Percentiles rank a stretch among this genome's conserved stretches.
Conservation (phyloP, 2,329 filamentous ascomycete species). For the Aureobasidium sp. region DNA sequence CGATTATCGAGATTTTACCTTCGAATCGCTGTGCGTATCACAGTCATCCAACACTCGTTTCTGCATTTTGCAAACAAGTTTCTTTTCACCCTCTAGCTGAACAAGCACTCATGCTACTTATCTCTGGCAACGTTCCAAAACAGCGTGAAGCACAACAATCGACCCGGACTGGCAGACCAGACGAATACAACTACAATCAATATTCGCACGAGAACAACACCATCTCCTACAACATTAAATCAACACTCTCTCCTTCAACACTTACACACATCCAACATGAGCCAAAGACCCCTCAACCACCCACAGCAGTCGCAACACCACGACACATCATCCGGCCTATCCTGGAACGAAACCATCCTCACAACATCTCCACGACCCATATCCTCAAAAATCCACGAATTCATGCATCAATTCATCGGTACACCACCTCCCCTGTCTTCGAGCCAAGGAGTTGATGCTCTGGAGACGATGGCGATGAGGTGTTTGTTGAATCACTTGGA, state of each 20-base stretch:
- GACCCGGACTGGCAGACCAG: neutral
- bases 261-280: neutral
- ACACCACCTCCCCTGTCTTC: neutral
- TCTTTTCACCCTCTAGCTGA: neutral
- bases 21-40: neutral
- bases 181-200: neutral
- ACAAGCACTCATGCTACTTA: neutral
- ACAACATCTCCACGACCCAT: neutral
- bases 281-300: neutral
- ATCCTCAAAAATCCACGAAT: neutral
- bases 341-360: neutral
- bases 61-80: neutral
- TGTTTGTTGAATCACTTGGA: conserved; percentile 18
- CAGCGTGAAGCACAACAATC: neutral
- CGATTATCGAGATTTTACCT: neutral
- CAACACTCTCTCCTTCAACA: neutral
- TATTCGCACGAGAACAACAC: neutral
- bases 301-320: neutral
- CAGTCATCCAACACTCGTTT: neutral
- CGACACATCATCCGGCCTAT: neutral
- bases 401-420: neutral
- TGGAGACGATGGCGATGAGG: conserved; percentile 18
- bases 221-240: neutral
- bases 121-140: neutral
- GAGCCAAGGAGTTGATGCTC: conserved; percentile 19